phyloP scores from a whole-genome alignment of 176 grass and related monocot species.

The Eremochloa ophiuroides region DNA sequence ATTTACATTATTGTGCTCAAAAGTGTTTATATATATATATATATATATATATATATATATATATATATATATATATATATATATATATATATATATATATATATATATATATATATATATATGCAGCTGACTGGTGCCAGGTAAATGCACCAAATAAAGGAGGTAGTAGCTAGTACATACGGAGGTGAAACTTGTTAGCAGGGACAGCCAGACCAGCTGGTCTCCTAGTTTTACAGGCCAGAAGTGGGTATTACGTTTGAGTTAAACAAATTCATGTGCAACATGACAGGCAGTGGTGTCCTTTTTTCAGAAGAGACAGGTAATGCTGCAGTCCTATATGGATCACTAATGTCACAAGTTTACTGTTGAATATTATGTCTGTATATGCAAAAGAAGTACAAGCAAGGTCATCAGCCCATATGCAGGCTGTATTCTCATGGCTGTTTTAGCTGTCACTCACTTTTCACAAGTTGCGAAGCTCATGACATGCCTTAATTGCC shows the following conservation, averaged over 20 bases:
- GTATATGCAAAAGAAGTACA: not conserved
- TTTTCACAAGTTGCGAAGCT: not conserved
- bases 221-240: not conserved
- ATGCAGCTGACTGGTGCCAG: not conserved
- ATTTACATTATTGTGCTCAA: not conserved
- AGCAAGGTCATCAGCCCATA: not conserved
- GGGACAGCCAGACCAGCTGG: not conserved
- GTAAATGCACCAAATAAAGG: not conserved
- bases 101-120: not conserved
- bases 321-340: not conserved
- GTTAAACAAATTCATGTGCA: constrained; percentile 1
- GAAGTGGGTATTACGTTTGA: not conserved
- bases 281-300: not conserved
- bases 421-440: constrained; percentile 9
- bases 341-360: constrained; percentile 29
- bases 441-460: constrained; percentile 10
- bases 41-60: not conserved
- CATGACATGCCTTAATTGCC: not conserved
- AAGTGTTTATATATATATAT: not conserved
- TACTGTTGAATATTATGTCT: constrained; percentile 29
- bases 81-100: not conserved
- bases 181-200: not conserved
- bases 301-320: constrained; percentile 6
- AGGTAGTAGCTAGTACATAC: no score
- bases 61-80: not conserved